Base-by-base conservation (phyloP, 176 grass and related monocot genomes). In the Musa beccarii region DNA sequence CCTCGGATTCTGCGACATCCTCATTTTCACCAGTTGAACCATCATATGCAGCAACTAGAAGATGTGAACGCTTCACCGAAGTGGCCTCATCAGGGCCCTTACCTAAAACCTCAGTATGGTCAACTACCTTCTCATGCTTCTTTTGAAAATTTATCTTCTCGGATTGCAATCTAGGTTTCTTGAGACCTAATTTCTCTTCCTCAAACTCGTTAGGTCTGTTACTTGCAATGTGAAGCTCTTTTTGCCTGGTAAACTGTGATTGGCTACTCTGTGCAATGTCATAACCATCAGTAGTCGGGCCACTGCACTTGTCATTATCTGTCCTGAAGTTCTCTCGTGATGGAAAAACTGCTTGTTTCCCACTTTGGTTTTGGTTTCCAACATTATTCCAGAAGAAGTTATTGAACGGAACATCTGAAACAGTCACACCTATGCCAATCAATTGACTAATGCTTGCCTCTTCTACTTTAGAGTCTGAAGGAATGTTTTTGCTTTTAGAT, bases 21-120 rank as follows among this genome's bases (percentile, higher is more conserved):
- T 99, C 95, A 76, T 99, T 99, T 87, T 99, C 95, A 80, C 90
- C 90, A n/a, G 89, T 87, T 26, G 88, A 99, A 79, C 90, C 90
- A 59, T 99, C 95, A 63, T 89, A 90, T 0, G 86, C 87, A 49
- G 83, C 90, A 84, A 93, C 85, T 66, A 90, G 94, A 72, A 94
- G 77, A 52, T 89, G 95, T 15, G 86, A 75, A 52, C 80, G 85
- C 82, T 84, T 99, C 1, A 79, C 72, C 22, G 49, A 75, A 53
- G 59, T 63, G 73, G 57, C 84, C 73, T 81, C 84, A 20, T 80
- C 71, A 71, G 90, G 86, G 84, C 65, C 80, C 78, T 93, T 92
- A 78, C 88, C 89, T 50, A 81, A 73, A 62, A 73, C 85, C 81
- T 89, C 86, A 78, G 72, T 76, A 75, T 84, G 83, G 53, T 85